These are phyloP conservation scores for Singerocomus rubriflavus DNA, from an alignment of 1,284 basidiomycete species.

Conservation along the genomic window DNA sequence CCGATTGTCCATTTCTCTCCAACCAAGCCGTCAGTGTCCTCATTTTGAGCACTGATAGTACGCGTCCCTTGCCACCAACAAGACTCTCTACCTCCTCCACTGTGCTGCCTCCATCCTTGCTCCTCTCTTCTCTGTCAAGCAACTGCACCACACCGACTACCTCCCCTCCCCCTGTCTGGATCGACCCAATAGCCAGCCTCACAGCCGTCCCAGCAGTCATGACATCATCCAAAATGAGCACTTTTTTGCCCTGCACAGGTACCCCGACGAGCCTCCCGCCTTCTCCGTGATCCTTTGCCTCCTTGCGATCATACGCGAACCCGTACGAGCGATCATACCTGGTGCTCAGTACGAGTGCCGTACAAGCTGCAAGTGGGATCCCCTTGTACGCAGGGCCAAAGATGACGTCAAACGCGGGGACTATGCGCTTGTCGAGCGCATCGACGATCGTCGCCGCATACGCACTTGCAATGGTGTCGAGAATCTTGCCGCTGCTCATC, in stretches of 20 bases:
- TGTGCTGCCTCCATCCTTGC: slow-evolving; percentile 66
- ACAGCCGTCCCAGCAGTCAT: slow-evolving; percentile 96
- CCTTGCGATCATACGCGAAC: slow-evolving; percentile 93
- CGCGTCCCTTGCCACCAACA: slow-evolving; percentile 61
- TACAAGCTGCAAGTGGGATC: slow-evolving; percentile 90
- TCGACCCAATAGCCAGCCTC: slow-evolving; percentile 74
- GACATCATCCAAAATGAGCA: slow-evolving; percentile 94
- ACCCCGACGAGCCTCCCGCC: slow-evolving; percentile 93
- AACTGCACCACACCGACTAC: slow-evolving; percentile 91
- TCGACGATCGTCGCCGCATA: slow-evolving; percentile 78
- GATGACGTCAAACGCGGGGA: slow-evolving; percentile 82
- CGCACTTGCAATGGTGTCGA: slow-evolving; percentile 79
- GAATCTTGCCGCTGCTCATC: slow-evolving; percentile 81
- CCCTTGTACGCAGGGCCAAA: slow-evolving; percentile 99
- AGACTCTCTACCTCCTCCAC: slow-evolving; percentile 84
- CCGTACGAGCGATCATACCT: slow-evolving; percentile 69
- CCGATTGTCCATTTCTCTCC: slow-evolving; percentile 59
- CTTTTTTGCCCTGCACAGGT: slow-evolving; percentile 72
- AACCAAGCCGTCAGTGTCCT: slow-evolving; percentile 86
- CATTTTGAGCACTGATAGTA: slow-evolving; percentile 81
- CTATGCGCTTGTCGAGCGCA: slow-evolving; percentile 41
- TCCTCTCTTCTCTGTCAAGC: slow-evolving; percentile 89
- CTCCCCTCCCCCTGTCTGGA: slow-evolving; percentile 64
- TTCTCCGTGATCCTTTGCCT: slow-evolving; percentile 95
- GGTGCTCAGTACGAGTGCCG: slow-evolving; percentile 74